Evolutionary conservation across 345 rosid species (phyloP), one percentile per base, ranked within the genome.

Genomic region (Acer negundo): DNA sequence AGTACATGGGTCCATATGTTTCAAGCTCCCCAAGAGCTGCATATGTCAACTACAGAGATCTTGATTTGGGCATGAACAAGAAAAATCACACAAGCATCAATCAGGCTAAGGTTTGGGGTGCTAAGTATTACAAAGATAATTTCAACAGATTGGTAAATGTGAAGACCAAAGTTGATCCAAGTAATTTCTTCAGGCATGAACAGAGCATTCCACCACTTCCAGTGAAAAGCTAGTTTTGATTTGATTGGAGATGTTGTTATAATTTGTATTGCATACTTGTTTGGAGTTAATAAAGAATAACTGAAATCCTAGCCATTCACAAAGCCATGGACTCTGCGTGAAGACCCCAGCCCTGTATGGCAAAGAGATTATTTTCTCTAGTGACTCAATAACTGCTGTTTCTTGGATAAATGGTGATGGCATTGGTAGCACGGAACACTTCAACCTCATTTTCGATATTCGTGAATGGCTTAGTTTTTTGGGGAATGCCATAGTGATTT

Each of bases 31-130:
- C 85, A 1, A 76, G 85, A 31, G 75, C 40, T 4, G 80, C 85
- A 31, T 82, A 69, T 53, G 72, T 82, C 8, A 82, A 82, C 35
- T 82, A 82, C 24, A 72, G 80, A 46, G 85, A 82, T 73, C 51
- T 67, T 17, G 70, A 67, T 10, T 38, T 67, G 70, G 70, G 70
- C 0, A 67, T 40, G 49, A 68, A 74, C 16, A 19, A 53, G 53
- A 70, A 62, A 9, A 53, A 65, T 8, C 13, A 19, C 17, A 58
- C 74, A 16, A 16, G 58, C 28, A 69, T 40, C 44, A 15, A 28
- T 2, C 3, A 20, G 47, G 79, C 82, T 10, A 49, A 42, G 20
- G 20, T 10, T 59, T 82, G 75, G 51, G 80, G 82, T 7, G 6
- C 10, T 7, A 67, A 59, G 75, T 73, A 81, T 24, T 79, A 66